Base-by-base conservation (phyloP, 768 basidiomycete species). In the Tulasnella sp. region DNA sequence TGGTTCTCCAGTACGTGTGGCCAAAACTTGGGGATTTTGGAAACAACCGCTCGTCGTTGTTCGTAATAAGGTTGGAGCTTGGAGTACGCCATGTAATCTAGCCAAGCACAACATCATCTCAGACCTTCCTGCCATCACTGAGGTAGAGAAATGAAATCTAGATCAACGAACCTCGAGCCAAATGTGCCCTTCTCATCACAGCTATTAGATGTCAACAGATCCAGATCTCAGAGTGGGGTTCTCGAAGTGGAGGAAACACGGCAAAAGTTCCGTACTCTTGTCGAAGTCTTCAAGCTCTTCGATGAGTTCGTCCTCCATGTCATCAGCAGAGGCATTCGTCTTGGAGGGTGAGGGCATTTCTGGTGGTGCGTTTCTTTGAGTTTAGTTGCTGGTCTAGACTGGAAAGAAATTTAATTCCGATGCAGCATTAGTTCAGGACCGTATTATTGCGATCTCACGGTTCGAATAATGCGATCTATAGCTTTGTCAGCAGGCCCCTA, bases 1-100 rank as follows among this genome's bases (percentile, higher is more conserved):
- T 93, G 85, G 84, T 93, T 92, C 88, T 93, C 88, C 80, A 95
- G 85, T 58, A 93, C 91, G 78, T 91, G 87, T n/a, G 91, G 88
- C 93, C 93, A 95, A 84, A 94, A 94, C 81, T 90, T 91, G 75
- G 87, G 83, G 81, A 95, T 93, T 34, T 83, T 82, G 83, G 90
- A 91, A 68, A 88, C 83, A 67, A 90, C 83, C 77, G 85, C 85
- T 70, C 93, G 91, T 79, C 93, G 89, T 83, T 88, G 90, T 81
- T 90, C 87, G 80, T 90, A 94, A 8, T 45, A 40, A 34, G 58
- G 29, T 64, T 64, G 58, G 58, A 64, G 58, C 58, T 64, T 64
- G 58, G 58, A 12, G 58, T 64, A 64, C 29, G 58, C 58, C 58
- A 64, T 22, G 11, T 29, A 34, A 64, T 64, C 58, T 64, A 25